Percentiles rank a stretch among this genome's conserved stretches.
Evolutionary conservation across 228 moss, liverwort and hornwort species (phyloP).

Genomic region (Sphagnum fallax): DNA sequence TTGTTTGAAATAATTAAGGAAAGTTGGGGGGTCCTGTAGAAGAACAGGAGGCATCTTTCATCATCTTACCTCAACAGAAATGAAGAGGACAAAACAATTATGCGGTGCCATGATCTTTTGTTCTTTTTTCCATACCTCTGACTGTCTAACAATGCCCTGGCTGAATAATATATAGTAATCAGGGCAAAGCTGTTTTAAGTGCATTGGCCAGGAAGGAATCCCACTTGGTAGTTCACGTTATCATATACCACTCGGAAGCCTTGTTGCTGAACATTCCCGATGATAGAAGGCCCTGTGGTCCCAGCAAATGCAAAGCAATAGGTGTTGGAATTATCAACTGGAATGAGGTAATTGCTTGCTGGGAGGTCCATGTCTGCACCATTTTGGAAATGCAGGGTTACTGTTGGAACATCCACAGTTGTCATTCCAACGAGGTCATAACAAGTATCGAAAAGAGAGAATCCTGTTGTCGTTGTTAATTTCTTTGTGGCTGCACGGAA

Average conservation of each 20-base stretch:
- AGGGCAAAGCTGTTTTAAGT: background rate
- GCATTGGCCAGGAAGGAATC: constrained; percentile 18
- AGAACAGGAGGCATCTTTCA: too few species aligned
- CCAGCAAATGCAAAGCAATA: constrained; percentile 16
- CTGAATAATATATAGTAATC: too few species aligned
- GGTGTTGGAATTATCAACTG: constrained; percentile 12
- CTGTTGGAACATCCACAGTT: constrained; percentile 14
- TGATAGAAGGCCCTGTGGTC: constrained; percentile 13
- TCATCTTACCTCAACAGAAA: too few species aligned
- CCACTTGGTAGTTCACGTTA: constrained; percentile 9
- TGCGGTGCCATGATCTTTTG: too few species aligned
- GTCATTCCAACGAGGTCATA: constrained; percentile 12
- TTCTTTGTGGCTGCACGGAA: constrained; percentile 12
- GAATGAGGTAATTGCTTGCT: constrained; percentile 15
- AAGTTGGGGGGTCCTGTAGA: too few species aligned
- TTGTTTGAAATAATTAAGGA: too few species aligned
- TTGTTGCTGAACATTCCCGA: constrained; percentile 29
- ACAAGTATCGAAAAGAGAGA: constrained; percentile 23
- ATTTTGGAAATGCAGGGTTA: constrained; percentile 18
- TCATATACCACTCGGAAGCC: constrained; percentile 23
- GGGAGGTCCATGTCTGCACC: constrained; percentile 17
- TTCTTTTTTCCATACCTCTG: too few species aligned
- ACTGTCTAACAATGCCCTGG: too few species aligned
- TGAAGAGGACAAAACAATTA: too few species aligned
- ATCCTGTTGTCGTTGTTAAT: constrained; percentile 4